Percentiles rank a stretch among this genome's conserved stretches.
Evolutionary conservation across 2,329 filamentous ascomycete species (phyloP).

Genomic region (Penicillium glabrum): DNA sequence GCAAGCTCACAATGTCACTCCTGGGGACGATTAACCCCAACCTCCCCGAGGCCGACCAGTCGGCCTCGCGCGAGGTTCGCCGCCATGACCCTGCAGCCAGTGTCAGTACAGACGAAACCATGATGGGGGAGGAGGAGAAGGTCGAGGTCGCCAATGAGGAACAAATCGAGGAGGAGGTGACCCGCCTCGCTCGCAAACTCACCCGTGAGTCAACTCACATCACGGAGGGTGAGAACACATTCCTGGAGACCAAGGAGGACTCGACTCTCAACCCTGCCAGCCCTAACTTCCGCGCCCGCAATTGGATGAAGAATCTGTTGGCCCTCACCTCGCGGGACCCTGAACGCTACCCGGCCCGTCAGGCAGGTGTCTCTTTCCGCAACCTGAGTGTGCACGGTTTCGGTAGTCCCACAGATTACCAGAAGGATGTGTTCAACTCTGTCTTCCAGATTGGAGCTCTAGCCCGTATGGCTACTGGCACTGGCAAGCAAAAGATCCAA

Average conservation of each 20-base stretch:
- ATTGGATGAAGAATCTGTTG: slow-evolving; percentile 50
- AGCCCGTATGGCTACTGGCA: slow-evolving; percentile 32
- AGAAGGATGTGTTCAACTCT: slow-evolving; percentile 47
- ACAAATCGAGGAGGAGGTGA: slow-evolving; percentile 29
- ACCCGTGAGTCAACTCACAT: slow-evolving; percentile 36
- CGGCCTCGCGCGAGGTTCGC: slow-evolving; percentile 11
- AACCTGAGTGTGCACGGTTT: slow-evolving; percentile 69
- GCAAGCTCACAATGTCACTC: slow-evolving; percentile 32
- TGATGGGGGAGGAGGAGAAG: slow-evolving; percentile 27
- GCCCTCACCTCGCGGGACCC: slow-evolving; percentile 52
- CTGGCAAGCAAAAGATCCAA: slow-evolving; percentile 51
- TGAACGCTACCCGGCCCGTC: slow-evolving; percentile 53
- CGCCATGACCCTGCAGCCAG: slow-evolving; percentile 22
- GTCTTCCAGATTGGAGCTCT: slow-evolving; percentile 36
- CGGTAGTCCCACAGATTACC: slow-evolving; percentile 68
- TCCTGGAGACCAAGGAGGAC: slow-evolving; percentile 33
- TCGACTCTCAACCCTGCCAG: slow-evolving; percentile 46
- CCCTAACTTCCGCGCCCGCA: slow-evolving; percentile 45
- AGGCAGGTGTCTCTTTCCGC: slow-evolving; percentile 65
- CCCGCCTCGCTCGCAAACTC: slow-evolving; percentile 34
- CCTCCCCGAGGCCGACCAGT: slow-evolving; percentile 17
- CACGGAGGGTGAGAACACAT: slow-evolving; percentile 33
- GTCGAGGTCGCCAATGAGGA: slow-evolving; percentile 26
- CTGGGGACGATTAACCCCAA: slow-evolving; percentile 35
- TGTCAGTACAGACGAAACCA: slow-evolving; percentile 31